Percentiles rank a stretch among this genome's conserved stretches.
Conservation (phyloP, 371 early-diverging fungal species). For the Mucor racemosus region DNA sequence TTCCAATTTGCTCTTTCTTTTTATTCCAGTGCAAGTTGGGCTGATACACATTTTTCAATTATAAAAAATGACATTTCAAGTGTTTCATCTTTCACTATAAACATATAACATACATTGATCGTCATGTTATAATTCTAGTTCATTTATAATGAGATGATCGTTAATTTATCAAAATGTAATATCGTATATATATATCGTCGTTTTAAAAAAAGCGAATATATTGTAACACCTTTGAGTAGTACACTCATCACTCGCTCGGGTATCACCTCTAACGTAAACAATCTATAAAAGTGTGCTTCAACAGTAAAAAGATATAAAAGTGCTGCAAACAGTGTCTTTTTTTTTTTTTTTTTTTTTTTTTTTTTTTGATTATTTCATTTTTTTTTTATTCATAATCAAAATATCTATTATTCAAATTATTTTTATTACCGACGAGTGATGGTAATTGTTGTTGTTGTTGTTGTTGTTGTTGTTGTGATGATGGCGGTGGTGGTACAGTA, state of each 20-base stretch:
- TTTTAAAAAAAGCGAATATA: not conserved
- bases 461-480: not conserved
- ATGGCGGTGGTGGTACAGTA: not conserved
- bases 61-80: not conserved
- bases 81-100: constrained; percentile 7
- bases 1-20: not conserved
- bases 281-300: not conserved
- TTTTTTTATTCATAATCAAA: not conserved
- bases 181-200: not conserved
- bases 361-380: too few species aligned
- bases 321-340: not conserved
- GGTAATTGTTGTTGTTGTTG: not conserved
- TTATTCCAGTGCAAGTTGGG: not conserved
- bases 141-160: constrained; percentile 4
- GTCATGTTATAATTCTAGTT: not conserved
- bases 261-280: not conserved
- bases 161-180: not conserved
- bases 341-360: not conserved
- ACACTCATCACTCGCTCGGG: constrained; percentile 4
- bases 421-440: not conserved
- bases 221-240: constrained; percentile 5
- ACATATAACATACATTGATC: not conserved
- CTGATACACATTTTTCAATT: not conserved
- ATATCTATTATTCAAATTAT: not conserved
- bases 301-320: not conserved